These are phyloP conservation scores for Poterioochromonas sp. DNA, from an alignment of 352 stramenopile species.

Conservation along the genomic window DNA sequence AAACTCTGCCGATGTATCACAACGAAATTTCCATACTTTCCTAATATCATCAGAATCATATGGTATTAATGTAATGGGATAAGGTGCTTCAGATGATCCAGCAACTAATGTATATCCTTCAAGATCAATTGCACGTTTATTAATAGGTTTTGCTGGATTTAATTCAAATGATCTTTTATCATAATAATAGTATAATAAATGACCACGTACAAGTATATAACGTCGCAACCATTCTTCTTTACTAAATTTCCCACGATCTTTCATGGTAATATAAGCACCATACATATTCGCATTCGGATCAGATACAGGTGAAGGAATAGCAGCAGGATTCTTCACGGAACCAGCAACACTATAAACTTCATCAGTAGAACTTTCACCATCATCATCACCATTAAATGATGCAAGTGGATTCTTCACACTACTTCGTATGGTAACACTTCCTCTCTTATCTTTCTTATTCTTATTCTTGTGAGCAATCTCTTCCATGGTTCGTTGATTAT, in stretches of 20 bases:
- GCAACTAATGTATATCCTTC: conserved; percentile 12
- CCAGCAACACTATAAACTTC: neutral
- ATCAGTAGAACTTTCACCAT: neutral
- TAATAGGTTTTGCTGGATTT: neutral
- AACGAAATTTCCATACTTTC: conserved; percentile 15
- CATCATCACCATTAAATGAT: neutral
- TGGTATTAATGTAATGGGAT: neutral
- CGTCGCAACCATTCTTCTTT: neutral
- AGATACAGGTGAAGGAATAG: no score
- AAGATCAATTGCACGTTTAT: conserved; percentile 15
- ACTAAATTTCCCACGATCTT: neutral
- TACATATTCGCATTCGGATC: no score
- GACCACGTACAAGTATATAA: conserved; percentile 1
- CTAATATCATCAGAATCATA: conserved; percentile 7
- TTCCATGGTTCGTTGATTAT: neutral
- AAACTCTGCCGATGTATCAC: conserved; percentile 3
- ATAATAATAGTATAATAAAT: conserved; percentile 15
- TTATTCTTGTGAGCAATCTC: neutral
- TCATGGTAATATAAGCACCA: no score
- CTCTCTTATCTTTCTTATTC: neutral
- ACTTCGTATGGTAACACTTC: neutral
- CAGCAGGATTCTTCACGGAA: no score
- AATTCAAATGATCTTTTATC: neutral
- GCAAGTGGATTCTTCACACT: neutral
- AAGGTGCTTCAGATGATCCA: neutral